A percentile compares a stretch with the other conserved stretches of the same genome.
Conservation (phyloP, 73 alveolate genomes). For the Paramecium primaurelia region DNA sequence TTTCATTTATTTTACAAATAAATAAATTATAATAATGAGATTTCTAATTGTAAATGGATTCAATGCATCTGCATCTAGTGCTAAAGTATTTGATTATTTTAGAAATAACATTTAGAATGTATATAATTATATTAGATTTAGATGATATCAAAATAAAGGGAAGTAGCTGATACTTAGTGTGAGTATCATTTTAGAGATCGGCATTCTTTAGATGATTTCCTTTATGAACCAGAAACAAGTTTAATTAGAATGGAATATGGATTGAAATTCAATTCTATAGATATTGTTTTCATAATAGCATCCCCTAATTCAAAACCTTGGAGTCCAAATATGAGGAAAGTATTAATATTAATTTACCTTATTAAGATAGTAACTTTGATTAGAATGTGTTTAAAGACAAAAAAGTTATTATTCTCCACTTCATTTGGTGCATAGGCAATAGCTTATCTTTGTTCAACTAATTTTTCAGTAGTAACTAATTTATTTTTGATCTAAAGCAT, state of each 20-base stretch:
- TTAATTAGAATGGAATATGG: constrained; percentile 15
- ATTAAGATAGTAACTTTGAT: constrained; percentile 11
- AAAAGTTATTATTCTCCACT: constrained; percentile 32
- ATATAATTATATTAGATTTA: not conserved
- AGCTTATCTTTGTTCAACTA: constrained; percentile 50
- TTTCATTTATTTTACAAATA: not conserved
- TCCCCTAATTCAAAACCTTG: constrained; percentile 50
- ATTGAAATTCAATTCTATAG: constrained; percentile 37
- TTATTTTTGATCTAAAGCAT: not conserved
- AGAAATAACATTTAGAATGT: not conserved
- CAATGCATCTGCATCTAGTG: not conserved
- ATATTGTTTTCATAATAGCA: constrained; percentile 45
- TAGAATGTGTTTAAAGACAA: constrained; percentile 53
- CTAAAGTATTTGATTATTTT: not conserved
- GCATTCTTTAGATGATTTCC: constrained; percentile 46
- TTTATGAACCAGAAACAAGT: constrained; percentile 50
- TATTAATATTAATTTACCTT: not conserved
- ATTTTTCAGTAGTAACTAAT: not conserved
- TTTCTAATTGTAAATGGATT: constrained; percentile 16
- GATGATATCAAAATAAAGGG: constrained; percentile 23
- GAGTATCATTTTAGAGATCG: constrained; percentile 54
- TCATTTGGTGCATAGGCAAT: constrained; percentile 45
- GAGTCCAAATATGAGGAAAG: constrained; percentile 38
- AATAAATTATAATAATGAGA: not conserved
- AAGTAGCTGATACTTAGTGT: constrained; percentile 53